A percentile compares a stretch with the other conserved stretches of the same genome.
These are phyloP conservation scores for Eucalyptus pauciflora DNA, from an alignment of 345 rosid genomes.

Conservation along the genomic window DNA sequence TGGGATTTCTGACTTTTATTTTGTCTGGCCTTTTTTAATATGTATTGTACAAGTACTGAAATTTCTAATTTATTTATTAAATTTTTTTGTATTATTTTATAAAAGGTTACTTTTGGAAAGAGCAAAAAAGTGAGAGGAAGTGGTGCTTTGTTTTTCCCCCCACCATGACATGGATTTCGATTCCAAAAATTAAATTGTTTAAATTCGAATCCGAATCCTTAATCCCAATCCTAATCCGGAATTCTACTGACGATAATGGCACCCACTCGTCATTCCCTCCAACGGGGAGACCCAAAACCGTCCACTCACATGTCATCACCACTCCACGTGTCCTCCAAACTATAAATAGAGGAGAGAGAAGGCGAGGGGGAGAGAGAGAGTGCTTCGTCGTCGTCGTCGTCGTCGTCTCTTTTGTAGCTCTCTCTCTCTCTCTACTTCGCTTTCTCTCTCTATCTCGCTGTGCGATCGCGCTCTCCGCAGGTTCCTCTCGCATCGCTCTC, in stretches of 20 bases:
- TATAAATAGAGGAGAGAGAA: neutral
- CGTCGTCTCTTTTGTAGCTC: neutral
- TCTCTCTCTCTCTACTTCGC: neutral
- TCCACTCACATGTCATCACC: neutral
- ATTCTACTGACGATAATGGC: neutral
- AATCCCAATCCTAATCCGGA: neutral
- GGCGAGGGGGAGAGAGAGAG: neutral
- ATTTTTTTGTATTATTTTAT: neutral
- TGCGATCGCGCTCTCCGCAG: neutral
- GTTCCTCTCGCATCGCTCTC: neutral
- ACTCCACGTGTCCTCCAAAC: neutral
- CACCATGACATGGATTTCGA: neutral
- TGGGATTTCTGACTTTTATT: too few species aligned
- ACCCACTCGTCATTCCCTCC: neutral
- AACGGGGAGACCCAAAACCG: neutral
- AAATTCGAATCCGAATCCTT: neutral
- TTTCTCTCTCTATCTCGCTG: neutral
- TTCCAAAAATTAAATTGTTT: neutral
- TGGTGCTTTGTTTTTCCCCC: neutral
- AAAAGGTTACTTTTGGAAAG: neutral
- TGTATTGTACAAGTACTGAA: too few species aligned
- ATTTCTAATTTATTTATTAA: neutral
- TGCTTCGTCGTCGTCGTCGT: neutral
- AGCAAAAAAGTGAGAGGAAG: neutral
- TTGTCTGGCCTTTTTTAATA: too few species aligned